Percentiles rank a stretch among this genome's conserved stretches.
Conservation (phyloP, 768 basidiomycete genomes). For the Cyclocybe cylindracea region DNA sequence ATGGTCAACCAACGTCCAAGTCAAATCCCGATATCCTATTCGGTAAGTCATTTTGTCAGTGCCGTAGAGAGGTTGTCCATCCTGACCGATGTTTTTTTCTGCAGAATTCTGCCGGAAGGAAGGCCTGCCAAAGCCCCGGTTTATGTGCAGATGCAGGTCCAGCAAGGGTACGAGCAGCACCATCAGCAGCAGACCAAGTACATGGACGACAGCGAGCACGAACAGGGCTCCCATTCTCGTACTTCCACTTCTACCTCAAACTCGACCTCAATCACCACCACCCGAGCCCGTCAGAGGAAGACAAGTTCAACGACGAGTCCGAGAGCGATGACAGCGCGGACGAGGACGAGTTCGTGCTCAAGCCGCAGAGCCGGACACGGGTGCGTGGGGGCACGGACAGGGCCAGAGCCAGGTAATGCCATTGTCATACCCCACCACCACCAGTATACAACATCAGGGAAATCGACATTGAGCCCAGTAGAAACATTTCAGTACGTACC, state of each 20-base stretch:
- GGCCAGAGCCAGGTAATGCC: too few species aligned
- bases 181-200: constrained; percentile 11
- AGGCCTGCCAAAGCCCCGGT: constrained; percentile 28
- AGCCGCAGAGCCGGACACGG: constrained; percentile 10
- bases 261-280: too few species aligned
- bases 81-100: not conserved
- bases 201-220: constrained; percentile 11
- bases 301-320: constrained; percentile 6
- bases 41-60: constrained; percentile 8
- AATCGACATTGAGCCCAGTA: too few species aligned
- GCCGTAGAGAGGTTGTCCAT: not conserved
- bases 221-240: not conserved
- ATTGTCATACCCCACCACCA: too few species aligned
- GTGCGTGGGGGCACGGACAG: too few species aligned
- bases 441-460: too few species aligned
- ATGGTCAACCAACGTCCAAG: constrained; percentile 1
- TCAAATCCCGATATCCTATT: constrained; percentile 18
- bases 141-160: constrained; percentile 10
- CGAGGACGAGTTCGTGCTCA: constrained; percentile 32
- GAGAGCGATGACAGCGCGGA: constrained; percentile 24
- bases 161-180: constrained; percentile 9
- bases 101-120: constrained; percentile 22
- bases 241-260: not conserved
- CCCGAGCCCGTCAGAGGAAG: too few species aligned
- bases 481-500: too few species aligned